These are phyloP conservation scores for Atkinsonella texensis DNA, from an alignment of 2,329 filamentous ascomycete genomes.

Conservation along the genomic window DNA sequence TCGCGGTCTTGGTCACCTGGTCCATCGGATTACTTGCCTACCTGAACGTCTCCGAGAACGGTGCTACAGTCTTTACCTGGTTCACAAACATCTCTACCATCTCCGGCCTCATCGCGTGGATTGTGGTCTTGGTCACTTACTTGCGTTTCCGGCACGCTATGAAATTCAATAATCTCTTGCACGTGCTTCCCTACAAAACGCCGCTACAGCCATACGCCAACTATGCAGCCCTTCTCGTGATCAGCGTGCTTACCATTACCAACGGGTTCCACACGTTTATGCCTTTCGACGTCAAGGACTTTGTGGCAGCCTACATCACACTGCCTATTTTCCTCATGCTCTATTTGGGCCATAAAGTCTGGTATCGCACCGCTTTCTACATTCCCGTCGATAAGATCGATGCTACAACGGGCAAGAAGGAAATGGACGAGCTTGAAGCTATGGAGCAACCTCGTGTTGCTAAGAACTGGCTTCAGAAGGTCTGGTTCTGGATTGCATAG, in stretches of 20 bases:
- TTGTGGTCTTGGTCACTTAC: slow-evolving; percentile 45
- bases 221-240: slow-evolving; percentile 44
- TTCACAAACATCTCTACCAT: slow-evolving; percentile 60
- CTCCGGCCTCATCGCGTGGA: slow-evolving; percentile 48
- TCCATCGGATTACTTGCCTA: slow-evolving; percentile 55
- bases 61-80: slow-evolving; percentile 56
- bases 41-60: slow-evolving; percentile 53
- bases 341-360: slow-evolving; percentile 49
- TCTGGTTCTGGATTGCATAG: slow-evolving; percentile 46
- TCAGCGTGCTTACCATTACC: slow-evolving; percentile 53
- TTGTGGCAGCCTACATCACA: slow-evolving; percentile 53
- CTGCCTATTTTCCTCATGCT: slow-evolving; percentile 48
- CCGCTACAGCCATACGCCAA: slow-evolving; percentile 51
- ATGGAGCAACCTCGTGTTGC: slow-evolving; percentile 34
- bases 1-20: slow-evolving; percentile 40
- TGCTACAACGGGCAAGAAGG: slow-evolving; percentile 43
- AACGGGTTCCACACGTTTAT: slow-evolving; percentile 70
- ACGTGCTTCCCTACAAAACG: slow-evolving; percentile 39
- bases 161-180: slow-evolving; percentile 35
- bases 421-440: slow-evolving; percentile 47
- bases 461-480: slow-evolving; percentile 37
- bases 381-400: slow-evolving; percentile 39
- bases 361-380: slow-evolving; percentile 29
- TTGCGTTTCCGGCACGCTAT: slow-evolving; percentile 48
- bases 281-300: slow-evolving; percentile 51